phyloP scores from a whole-genome alignment of 495 filamentous ascomycete species.

The Daldinia decipiens region DNA sequence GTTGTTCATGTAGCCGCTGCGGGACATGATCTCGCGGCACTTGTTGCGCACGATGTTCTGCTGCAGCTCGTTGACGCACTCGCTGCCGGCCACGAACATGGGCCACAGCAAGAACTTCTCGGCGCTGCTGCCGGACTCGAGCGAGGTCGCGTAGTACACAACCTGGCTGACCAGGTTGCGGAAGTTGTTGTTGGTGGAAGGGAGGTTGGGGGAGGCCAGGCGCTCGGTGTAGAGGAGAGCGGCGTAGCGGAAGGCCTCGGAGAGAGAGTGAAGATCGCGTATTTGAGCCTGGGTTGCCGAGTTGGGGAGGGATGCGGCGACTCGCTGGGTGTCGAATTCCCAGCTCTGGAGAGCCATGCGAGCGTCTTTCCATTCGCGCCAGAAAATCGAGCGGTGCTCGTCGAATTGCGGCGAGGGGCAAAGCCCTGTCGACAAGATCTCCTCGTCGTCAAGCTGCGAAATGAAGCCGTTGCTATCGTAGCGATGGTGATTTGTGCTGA shows the following conservation, averaged over 20 bases:
- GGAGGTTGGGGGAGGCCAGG: conserved; percentile 78
- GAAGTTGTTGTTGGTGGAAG: conserved; percentile 80
- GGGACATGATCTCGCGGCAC: conserved; percentile 85
- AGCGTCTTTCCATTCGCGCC: conserved; percentile 86
- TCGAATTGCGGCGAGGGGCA: conserved; percentile 56
- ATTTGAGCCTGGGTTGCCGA: conserved; percentile 59
- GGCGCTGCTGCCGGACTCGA: conserved; percentile 69
- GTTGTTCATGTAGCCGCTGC: conserved; percentile 93
- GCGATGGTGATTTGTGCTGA: conserved; percentile 50
- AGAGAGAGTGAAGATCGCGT: conserved; percentile 68
- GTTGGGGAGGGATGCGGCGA: conserved; percentile 56
- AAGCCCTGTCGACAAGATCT: conserved; percentile 48
- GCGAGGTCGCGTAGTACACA: conserved; percentile 80
- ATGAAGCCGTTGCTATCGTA: conserved; percentile 73
- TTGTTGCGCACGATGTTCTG: conserved; percentile 79
- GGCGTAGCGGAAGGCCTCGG: conserved; percentile 88
- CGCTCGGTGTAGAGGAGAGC: conserved; percentile 93
- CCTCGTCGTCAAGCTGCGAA: conserved; percentile 59
- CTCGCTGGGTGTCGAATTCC: conserved; percentile 70
- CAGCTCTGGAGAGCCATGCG: conserved; percentile 81
- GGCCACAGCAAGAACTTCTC: conserved; percentile 96
- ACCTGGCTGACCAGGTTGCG: conserved; percentile 83
- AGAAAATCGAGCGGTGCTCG: conserved; percentile 72
- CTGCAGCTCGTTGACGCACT: conserved; percentile 85
- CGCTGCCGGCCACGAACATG: conserved; percentile 88